phyloP scores from a whole-genome alignment of 163 green algal species.

The Volvox carteri region DNA sequence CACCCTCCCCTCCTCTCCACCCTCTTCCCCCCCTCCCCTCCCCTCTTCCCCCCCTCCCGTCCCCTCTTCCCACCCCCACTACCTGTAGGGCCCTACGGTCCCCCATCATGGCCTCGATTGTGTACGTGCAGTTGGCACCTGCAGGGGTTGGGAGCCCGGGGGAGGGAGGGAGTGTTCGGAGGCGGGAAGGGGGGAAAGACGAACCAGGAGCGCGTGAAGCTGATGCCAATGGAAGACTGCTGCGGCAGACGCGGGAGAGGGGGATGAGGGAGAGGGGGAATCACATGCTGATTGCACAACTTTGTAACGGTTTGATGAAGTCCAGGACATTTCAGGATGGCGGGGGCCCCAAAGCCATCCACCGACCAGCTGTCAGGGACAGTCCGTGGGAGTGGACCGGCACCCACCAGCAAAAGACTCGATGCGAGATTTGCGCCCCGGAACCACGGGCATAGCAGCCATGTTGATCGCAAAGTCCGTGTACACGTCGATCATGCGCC shows the following conservation, averaged over 20 bases:
- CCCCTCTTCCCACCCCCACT: not conserved
- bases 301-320: too few species aligned
- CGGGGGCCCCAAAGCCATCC: too few species aligned
- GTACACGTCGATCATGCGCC: slow-evolving; percentile 87
- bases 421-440: slow-evolving; percentile 91
- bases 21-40: not conserved
- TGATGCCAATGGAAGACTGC: not conserved
- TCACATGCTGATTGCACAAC: too few species aligned
- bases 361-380: too few species aligned
- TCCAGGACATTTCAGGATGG: too few species aligned
- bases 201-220: too few species aligned
- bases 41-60: not conserved
- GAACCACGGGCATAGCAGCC: slow-evolving; percentile 95
- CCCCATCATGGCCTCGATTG: slow-evolving; percentile 99
- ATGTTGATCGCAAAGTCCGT: slow-evolving; percentile 76
- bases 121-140: slow-evolving; percentile 94
- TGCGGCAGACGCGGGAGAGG: too few species aligned
- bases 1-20: slow-evolving; percentile 62
- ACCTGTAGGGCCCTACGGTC: slow-evolving; percentile 93
- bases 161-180: too few species aligned
- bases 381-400: too few species aligned
- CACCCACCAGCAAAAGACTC: slow-evolving; percentile 95
- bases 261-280: too few species aligned
- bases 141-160: too few species aligned
- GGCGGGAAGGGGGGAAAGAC: not conserved